A percentile compares a stretch with the other conserved stretches of the same genome.
These are phyloP conservation scores for Metarhizium album DNA, from an alignment of 2,329 filamentous ascomycete species.

Conservation along the genomic window DNA sequence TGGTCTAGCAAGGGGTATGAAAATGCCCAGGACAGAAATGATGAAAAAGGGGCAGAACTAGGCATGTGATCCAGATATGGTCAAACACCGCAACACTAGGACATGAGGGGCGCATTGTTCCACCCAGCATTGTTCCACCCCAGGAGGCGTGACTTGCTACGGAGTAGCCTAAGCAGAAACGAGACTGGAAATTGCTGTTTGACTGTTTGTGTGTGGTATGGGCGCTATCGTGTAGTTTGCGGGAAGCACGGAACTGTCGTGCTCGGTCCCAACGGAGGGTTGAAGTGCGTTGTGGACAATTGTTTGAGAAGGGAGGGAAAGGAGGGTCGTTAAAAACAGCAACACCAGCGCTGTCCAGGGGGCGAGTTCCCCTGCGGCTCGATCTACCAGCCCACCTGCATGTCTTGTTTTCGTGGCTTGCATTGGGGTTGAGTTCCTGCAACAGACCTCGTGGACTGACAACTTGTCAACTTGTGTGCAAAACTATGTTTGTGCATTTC, in stretches of 20 bases:
- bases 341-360: neutral
- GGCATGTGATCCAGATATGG: neutral
- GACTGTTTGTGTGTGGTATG: neutral
- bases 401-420: slow-evolving; percentile 4
- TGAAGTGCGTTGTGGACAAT: neutral
- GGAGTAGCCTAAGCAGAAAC: too few relatives aligned
- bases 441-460: neutral
- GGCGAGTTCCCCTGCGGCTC: neutral
- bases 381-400: neutral
- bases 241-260: neutral
- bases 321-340: neutral
- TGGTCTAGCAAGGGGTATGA: neutral
- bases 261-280: neutral
- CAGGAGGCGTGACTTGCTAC: neutral
- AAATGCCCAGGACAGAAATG: neutral
- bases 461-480: neutral
- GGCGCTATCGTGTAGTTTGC: neutral
- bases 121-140: neutral
- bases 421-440: slow-evolving; percentile 5
- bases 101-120: neutral
- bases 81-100: neutral
- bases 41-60: neutral
- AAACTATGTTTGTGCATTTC: neutral
- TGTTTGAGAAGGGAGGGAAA: neutral
- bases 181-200: neutral